Evolutionary conservation across 2,329 filamentous ascomycete species (phyloP).

Genomic region (Colletotrichum scovillei): DNA sequence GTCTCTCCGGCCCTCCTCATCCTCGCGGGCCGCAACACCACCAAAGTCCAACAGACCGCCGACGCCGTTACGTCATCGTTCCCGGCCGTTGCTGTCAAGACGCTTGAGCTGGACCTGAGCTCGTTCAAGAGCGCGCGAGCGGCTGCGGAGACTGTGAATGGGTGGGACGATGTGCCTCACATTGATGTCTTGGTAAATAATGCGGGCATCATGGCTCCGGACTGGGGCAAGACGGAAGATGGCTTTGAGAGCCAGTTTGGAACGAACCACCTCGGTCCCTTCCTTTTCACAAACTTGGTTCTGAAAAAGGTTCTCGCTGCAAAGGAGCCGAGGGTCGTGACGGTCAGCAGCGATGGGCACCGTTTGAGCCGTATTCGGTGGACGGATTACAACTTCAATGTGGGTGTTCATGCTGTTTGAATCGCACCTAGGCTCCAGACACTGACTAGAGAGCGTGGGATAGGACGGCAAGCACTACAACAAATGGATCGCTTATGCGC

Average conservation of each 20-base stretch:
- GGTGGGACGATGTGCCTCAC: conserved; percentile 44
- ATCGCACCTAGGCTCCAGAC: not conserved
- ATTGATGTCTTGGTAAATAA: conserved; percentile 57
- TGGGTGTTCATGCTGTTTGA: conserved; percentile 19
- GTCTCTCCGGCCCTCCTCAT: conserved; percentile 55
- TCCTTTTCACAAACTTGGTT: conserved; percentile 53
- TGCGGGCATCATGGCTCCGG: conserved; percentile 54
- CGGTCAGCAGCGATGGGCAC: conserved; percentile 57
- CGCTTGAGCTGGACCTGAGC: conserved; percentile 52
- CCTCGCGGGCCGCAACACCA: conserved; percentile 55
- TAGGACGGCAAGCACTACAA: conserved; percentile 38
- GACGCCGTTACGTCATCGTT: conserved; percentile 46
- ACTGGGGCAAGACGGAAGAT: conserved; percentile 45
- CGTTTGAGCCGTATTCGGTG: conserved; percentile 54
- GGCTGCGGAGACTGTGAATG: conserved; percentile 50
- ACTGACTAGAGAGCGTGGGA: not conserved
- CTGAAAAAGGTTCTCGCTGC: conserved; percentile 44
- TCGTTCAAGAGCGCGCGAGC: conserved; percentile 51
- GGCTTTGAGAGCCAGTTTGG: conserved; percentile 52
- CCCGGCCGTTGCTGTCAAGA: conserved; percentile 47
- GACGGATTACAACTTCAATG: conserved; percentile 56
- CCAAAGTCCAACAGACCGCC: conserved; percentile 53
- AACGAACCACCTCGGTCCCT: conserved; percentile 52
- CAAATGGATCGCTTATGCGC: conserved; percentile 42
- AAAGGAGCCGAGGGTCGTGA: conserved; percentile 50